A percentile compares a stretch with the other conserved stretches of the same genome.
Evolutionary conservation across 2,329 filamentous ascomycete genomes (phyloP).

Genomic region (Achaetomium macrosporum): DNA sequence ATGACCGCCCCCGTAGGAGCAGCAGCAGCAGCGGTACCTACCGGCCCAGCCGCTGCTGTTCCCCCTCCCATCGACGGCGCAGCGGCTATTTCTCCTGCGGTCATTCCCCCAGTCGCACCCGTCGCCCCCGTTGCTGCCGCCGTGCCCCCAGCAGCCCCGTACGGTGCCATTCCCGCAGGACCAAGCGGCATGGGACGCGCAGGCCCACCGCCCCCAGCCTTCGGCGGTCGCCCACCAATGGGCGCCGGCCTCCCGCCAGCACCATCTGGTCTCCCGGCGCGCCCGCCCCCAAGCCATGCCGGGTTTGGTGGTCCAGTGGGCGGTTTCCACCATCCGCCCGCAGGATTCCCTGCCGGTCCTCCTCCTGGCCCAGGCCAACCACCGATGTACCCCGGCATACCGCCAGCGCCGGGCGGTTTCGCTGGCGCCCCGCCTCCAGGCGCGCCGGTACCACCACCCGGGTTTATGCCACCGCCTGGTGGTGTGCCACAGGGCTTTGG

Average conservation of each 20-base stretch:
- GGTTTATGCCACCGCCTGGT: constrained; percentile 43
- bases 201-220: constrained; percentile 12
- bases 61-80: constrained; percentile 17
- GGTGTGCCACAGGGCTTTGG: constrained; percentile 24
- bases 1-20: constrained; percentile 29
- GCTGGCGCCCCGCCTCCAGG: constrained; percentile 26
- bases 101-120: constrained; percentile 24
- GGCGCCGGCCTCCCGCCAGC: constrained; percentile 37
- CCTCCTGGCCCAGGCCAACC: constrained; percentile 19
- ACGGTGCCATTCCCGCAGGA: constrained; percentile 19
- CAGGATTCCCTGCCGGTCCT: constrained; percentile 29
- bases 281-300: constrained; percentile 42
- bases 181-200: constrained; percentile 21
- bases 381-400: constrained; percentile 22
- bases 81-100: constrained; percentile 14
- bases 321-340: constrained; percentile 40
- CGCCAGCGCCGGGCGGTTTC: constrained; percentile 21
- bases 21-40: constrained; percentile 18
- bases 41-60: constrained; percentile 14
- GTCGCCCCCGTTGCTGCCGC: constrained; percentile 11
- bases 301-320: constrained; percentile 41
- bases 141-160: constrained; percentile 24
- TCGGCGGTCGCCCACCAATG: constrained; percentile 10
- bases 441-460: constrained; percentile 31
- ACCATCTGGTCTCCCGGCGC: constrained; percentile 45